These are phyloP conservation scores for Trichosporon coremiiforme DNA, from an alignment of 1,284 basidiomycete genomes.

Conservation along the genomic window DNA sequence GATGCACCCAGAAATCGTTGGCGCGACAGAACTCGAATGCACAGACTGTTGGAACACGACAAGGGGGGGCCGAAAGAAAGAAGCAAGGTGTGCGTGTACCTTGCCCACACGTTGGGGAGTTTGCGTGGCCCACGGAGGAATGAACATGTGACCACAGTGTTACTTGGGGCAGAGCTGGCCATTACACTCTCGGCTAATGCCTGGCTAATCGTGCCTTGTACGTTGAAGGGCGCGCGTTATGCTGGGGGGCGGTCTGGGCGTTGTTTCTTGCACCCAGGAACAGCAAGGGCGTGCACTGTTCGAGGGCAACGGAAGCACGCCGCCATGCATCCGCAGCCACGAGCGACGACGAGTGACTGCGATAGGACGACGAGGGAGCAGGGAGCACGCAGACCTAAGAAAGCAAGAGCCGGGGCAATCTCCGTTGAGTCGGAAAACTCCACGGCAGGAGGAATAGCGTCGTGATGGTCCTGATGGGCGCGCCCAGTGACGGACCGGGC, in stretches of 20 bases:
- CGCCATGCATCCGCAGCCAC: not conserved
- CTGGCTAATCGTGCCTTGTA: conserved; percentile 9
- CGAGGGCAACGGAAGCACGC: not conserved
- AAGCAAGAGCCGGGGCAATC: not conserved
- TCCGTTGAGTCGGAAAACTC: not conserved
- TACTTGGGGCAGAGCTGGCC: not conserved
- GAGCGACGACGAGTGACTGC: not conserved
- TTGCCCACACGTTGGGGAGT: not conserved
- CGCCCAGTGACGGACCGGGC: not conserved
- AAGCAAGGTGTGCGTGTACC: not conserved
- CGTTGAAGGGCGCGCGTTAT: no score
- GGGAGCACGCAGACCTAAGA: no score
- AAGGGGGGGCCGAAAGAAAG: not conserved
- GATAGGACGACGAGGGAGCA: not conserved
- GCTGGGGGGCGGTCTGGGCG: conserved; percentile 2
- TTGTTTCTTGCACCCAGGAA: not conserved
- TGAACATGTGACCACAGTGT: not conserved
- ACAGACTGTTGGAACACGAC: not conserved
- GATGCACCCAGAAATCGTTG: not conserved
- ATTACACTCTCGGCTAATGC: conserved; percentile 12
- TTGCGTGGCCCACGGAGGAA: not conserved
- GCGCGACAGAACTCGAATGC: not conserved
- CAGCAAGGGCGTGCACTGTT: no score
- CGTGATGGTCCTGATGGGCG: not conserved
- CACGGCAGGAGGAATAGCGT: conserved; percentile 7